phyloP scores from a whole-genome alignment of 257 asterid species.

The Jacaranda mimosifolia region DNA sequence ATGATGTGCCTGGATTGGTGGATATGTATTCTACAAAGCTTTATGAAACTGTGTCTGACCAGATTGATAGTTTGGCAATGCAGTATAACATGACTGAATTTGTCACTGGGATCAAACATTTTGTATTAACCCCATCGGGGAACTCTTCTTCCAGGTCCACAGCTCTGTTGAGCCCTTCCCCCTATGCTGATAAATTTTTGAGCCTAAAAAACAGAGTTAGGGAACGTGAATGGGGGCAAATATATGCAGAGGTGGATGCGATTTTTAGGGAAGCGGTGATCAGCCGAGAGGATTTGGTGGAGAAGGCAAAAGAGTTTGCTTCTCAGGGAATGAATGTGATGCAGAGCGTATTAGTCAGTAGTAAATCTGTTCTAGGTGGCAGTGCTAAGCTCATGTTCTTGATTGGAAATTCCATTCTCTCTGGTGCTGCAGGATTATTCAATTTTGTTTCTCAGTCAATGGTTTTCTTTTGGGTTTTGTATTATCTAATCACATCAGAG shows the following conservation, averaged over 20 bases:
- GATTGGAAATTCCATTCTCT: slow-evolving; percentile 74
- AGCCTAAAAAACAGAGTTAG: slow-evolving; percentile 65
- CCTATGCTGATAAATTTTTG: slow-evolving; percentile 70
- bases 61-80: slow-evolving; percentile 80
- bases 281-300: slow-evolving; percentile 80
- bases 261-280: slow-evolving; percentile 78
- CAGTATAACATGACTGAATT: slow-evolving; percentile 93
- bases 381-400: slow-evolving; percentile 72
- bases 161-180: slow-evolving; percentile 70
- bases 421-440: slow-evolving; percentile 90
- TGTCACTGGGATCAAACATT: slow-evolving; percentile 76
- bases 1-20: slow-evolving; percentile 91
- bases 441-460: slow-evolving; percentile 80
- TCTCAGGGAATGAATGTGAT: slow-evolving; percentile 84
- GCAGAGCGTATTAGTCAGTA: slow-evolving; percentile 72
- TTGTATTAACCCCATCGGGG: slow-evolving; percentile 52
- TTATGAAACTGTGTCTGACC: slow-evolving; percentile 80
- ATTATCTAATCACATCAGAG: slow-evolving; percentile 88
- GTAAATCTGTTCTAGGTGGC: slow-evolving; percentile 80
- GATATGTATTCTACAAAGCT: slow-evolving; percentile 77
- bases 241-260: slow-evolving; percentile 68
- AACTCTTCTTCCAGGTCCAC: slow-evolving; percentile 64
- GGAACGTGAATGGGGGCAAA: slow-evolving; percentile 82
- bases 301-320: slow-evolving; percentile 89
- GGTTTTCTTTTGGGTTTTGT: slow-evolving; percentile 93